Evolutionary conservation across 139 green algal species (phyloP).

Genomic region (Yamagishiella unicocca): DNA sequence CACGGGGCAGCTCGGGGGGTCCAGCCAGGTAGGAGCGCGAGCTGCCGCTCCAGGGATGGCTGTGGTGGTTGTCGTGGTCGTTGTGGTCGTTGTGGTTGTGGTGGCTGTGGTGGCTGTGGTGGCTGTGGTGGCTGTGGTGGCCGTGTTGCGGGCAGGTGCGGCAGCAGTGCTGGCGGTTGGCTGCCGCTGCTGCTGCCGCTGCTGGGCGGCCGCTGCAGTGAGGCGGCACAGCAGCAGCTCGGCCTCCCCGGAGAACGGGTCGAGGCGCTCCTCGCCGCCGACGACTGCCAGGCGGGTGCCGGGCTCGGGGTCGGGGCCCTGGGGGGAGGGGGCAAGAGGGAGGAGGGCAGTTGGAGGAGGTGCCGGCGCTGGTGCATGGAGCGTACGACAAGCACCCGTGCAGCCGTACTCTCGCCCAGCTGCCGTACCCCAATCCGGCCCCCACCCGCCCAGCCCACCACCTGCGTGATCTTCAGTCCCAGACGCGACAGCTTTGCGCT

Average conservation of each 20-base stretch:
- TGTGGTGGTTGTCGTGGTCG: background rate
- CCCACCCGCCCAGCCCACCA: background rate
- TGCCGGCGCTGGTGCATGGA: background rate
- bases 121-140: too few species aligned
- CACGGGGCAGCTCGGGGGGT: background rate
- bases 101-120: too few species aligned
- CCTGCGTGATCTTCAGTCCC: background rate
- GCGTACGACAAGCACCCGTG: background rate
- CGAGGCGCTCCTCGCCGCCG: background rate
- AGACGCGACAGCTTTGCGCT: background rate
- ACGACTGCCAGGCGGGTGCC: background rate
- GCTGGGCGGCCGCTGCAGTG: background rate
- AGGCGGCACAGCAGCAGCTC: background rate
- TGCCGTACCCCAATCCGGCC: background rate
- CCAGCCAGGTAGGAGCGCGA: background rate
- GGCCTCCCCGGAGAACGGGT: background rate
- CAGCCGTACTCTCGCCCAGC: background rate
- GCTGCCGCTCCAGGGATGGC: background rate
- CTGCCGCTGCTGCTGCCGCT: background rate
- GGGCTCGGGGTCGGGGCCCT: background rate
- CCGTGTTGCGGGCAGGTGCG: background rate
- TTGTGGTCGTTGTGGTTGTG: too few species aligned
- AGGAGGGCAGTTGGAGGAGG: background rate
- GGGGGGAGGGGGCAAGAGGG: background rate
- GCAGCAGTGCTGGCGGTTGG: background rate